phyloP scores from a whole-genome alignment of 1,284 basidiomycete species.

The Farysia itapuensis region DNA sequence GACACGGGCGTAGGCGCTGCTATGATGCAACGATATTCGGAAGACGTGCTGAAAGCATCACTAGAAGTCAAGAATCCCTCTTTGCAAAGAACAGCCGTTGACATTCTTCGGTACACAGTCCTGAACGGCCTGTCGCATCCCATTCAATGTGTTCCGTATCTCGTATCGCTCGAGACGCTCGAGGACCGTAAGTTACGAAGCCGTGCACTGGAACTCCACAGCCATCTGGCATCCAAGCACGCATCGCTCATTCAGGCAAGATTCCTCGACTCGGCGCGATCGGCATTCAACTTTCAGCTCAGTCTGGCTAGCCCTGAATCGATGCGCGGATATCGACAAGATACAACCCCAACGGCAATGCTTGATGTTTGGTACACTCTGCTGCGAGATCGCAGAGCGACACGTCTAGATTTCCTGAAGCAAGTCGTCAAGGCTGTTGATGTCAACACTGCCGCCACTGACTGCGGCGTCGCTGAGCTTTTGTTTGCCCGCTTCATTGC shows the following conservation, averaged over 20 bases:
- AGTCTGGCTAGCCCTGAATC: conserved; percentile 3
- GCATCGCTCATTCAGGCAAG: conserved; percentile 83
- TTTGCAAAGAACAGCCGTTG: conserved; percentile 81
- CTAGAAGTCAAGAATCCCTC: conserved; percentile 57
- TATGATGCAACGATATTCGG: conserved; percentile 86
- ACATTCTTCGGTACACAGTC: conserved; percentile 87
- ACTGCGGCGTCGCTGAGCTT: conserved; percentile 28
- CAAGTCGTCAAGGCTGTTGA: conserved; percentile 79
- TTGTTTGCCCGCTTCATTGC: conserved; percentile 86
- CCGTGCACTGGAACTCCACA: conserved; percentile 78
- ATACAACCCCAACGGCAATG: conserved; percentile 11
- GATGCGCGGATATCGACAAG: conserved; percentile 21
- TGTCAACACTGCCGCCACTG: conserved; percentile 64
- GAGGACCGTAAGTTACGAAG: conserved; percentile 68
- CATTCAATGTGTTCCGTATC: conserved; percentile 84
- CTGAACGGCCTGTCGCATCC: conserved; percentile 95
- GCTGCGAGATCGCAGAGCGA: conserved; percentile 81
- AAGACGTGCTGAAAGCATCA: conserved; percentile 77
- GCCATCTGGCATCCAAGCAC: conserved; percentile 82
- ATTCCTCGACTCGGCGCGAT: conserved; percentile 75
- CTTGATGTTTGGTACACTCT: conserved; percentile 87
- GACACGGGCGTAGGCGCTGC: conserved; percentile 96
- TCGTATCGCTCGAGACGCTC: conserved; percentile 89
- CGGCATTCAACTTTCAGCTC: conserved; percentile 78
- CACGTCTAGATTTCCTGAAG: conserved; percentile 82